These are phyloP conservation scores for Trypanosoma congolense DNA, from an alignment of 208 protist species.

Conservation along the genomic window DNA sequence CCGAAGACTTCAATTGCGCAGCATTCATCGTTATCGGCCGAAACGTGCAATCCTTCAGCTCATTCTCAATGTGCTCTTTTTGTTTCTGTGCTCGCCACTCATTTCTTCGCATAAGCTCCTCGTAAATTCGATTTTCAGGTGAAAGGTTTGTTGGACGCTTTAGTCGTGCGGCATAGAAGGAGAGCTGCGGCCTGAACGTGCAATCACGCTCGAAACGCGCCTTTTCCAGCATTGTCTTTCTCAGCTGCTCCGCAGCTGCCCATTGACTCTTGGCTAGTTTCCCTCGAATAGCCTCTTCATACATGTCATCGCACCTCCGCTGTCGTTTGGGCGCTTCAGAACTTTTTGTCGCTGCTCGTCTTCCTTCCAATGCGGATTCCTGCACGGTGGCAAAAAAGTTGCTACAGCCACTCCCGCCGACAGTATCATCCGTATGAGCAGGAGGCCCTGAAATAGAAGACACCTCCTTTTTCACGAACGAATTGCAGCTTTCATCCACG, in stretches of 20 bases:
- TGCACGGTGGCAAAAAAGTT: no score
- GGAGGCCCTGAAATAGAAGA: neutral
- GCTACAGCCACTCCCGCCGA: neutral
- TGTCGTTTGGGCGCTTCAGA: neutral
- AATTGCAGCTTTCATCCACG: conserved; percentile 17
- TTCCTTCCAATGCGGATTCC: no score
- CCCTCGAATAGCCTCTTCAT: conserved; percentile 67
- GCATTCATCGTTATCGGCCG: conserved; percentile 63
- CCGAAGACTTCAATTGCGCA: conserved; percentile 32
- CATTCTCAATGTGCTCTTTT: conserved; percentile 48
- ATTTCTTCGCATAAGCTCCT: conserved; percentile 58
- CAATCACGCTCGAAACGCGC: conserved; percentile 63
- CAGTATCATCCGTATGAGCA: neutral
- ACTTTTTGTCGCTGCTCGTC: no score
- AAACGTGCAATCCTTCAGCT: conserved; percentile 79
- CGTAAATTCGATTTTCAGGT: conserved; percentile 60
- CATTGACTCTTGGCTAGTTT: conserved; percentile 81
- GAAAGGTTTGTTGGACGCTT: conserved; percentile 49
- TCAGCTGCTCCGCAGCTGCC: conserved; percentile 61
- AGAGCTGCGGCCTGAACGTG: conserved; percentile 66
- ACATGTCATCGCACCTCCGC: conserved; percentile 25
- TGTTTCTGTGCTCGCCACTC: conserved; percentile 58
- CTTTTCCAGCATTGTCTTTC: conserved; percentile 58
- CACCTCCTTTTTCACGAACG: conserved; percentile 1
- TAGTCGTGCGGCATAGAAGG: conserved; percentile 55